A percentile compares a stretch with the other conserved stretches of the same genome.
Conservation (phyloP, 2,329 filamentous ascomycete species). For the Microdochium nivale region DNA sequence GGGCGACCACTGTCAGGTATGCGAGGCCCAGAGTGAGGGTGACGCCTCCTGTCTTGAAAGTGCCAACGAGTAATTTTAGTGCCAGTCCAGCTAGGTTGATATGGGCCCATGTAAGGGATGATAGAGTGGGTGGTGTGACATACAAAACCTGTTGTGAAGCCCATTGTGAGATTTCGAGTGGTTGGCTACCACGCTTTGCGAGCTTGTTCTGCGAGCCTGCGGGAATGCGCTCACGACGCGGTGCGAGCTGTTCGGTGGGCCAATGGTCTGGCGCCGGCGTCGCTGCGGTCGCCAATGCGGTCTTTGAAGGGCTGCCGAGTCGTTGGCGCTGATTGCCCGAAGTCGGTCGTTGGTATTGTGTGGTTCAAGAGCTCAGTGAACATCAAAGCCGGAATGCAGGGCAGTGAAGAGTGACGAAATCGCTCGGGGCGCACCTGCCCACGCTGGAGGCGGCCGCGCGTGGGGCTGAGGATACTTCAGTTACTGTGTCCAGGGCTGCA, state of each 20-base stretch:
- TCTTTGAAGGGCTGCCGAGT: not conserved
- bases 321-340: not conserved
- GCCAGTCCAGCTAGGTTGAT: not conserved
- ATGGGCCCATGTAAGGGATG: not conserved
- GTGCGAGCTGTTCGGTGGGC: not conserved
- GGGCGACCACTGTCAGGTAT: slow-evolving; percentile 62
- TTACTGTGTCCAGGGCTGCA: not conserved
- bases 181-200: not conserved
- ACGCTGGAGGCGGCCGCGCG: not conserved
- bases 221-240: not conserved
- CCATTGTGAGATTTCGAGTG: slow-evolving; percentile 40
- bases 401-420: too few relatives aligned
- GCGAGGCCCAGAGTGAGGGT: slow-evolving; percentile 66
- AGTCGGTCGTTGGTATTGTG: not conserved
- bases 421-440: not conserved
- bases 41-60: slow-evolving; percentile 59
- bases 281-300: not conserved
- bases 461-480: not conserved
- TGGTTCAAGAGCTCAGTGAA: too few relatives aligned
- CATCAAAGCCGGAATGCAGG: too few relatives aligned
- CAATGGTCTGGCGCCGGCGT: not conserved
- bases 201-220: not conserved
- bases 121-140: slow-evolving; percentile 19
- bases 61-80: slow-evolving; percentile 3
- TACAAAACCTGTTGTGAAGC: slow-evolving; percentile 69